Evolutionary conservation across 129 eudicot genomes (phyloP), one percentile per base, ranked within the genome.

Genomic region (Saussurea involucrata): DNA sequence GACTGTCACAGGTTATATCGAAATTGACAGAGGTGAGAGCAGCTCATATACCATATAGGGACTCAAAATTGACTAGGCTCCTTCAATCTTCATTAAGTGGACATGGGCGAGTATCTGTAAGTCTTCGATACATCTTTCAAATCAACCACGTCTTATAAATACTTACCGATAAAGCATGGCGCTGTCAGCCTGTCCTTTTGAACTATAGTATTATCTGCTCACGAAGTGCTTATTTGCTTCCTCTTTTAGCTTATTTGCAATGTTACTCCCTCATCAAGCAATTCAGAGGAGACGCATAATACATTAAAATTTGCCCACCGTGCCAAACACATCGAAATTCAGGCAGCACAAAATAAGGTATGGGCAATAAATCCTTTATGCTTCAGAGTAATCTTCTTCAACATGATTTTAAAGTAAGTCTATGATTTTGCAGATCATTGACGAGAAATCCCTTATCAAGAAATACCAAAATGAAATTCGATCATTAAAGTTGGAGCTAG

Each of bases 401-500:
- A 28, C 40, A 15, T 57, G 65, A 68, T 17, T 25, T 67, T 61
- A 76, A 63, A 66, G 17, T 74, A 69, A 76, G 53, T 64, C 25
- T 70, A 67, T 88, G 70, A 66, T 69, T 61, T 63, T 81, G 89
- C 96, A 95, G 99, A 95, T 95, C 69, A 92, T 95, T 72, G 99
- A 95, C 65, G 99, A 95, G 84, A 91, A 95, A 85, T 95, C 99
- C 60, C 95, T 95, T 18, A 95, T 95, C 78, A 95, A 95, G 86
- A 95, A 95, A 86, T 95, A 95, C 86, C 99, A 95, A 82, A 86
- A 86, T 80, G 97, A 95, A 86, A 95, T 95, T 76, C 97, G 94
- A 61, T 77, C 66, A 61, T 78, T 95, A 68, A 91, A 92, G 88
- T 97, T 89, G 83, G 99, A 95, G 81, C 70, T 95, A 27, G 99